Conservation (phyloP, 345 rosid species). For the Diplotaxis tenuifolia region DNA sequence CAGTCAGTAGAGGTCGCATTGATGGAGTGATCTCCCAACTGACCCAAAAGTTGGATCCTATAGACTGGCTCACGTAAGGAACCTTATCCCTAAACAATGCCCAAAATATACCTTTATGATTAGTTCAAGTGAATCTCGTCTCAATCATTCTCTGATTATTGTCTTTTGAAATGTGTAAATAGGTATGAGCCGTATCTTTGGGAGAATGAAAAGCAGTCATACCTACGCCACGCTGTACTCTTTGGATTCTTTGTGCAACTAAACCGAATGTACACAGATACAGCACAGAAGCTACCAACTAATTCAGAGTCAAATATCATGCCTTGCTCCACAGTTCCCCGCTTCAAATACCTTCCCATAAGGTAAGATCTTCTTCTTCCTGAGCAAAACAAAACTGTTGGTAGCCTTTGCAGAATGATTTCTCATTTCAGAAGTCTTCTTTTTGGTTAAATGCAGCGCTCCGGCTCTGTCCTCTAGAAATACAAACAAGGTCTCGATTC, state of each 20-base stretch:
- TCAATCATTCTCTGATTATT: constrained; percentile 14
- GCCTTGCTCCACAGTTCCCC: constrained; percentile 92
- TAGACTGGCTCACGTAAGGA: constrained; percentile 98
- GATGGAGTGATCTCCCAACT: constrained; percentile 60
- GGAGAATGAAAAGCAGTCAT: constrained; percentile 92
- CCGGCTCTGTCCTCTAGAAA: constrained; percentile 87
- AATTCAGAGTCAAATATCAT: constrained; percentile 92
- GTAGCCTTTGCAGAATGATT: constrained; percentile 4
- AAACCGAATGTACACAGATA: constrained; percentile 81
- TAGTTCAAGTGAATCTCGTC: constrained; percentile 1
- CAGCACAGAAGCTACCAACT: constrained; percentile 81
- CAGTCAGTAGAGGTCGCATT: constrained; percentile 48
- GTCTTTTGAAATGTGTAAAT: constrained; percentile 16
- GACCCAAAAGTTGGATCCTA: constrained; percentile 86
- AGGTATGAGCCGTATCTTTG: constrained; percentile 94
- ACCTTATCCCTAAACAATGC: constrained; percentile 3
- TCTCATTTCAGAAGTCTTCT: neutral
- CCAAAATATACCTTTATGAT: neutral
- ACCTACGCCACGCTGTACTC: constrained; percentile 90
- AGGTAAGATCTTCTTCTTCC: constrained; percentile 46
- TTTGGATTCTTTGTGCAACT: constrained; percentile 99
- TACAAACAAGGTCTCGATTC: constrained; percentile 51
- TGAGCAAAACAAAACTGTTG: constrained; percentile 7
- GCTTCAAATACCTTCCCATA: constrained; percentile 96
- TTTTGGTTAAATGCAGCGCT: constrained; percentile 46